Evolutionary conservation across 257 asterid genomes (phyloP).

Genomic region (Petrea volubilis): DNA sequence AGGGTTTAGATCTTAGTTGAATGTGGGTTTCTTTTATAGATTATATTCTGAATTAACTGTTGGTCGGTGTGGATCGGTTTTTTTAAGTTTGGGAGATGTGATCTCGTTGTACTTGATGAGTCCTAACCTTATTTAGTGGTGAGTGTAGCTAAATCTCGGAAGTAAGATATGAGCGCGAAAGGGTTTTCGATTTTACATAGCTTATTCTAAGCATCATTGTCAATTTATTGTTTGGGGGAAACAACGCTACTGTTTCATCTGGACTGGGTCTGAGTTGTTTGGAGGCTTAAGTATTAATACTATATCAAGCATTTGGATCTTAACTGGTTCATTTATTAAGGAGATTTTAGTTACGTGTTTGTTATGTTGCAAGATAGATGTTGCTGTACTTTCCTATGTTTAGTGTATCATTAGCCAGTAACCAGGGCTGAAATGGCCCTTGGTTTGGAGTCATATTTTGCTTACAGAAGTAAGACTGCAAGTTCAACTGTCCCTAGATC

Average conservation of each 20-base stretch:
- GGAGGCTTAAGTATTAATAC: background rate
- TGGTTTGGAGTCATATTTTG: background rate
- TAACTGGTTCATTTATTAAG: background rate
- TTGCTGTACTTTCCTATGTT: background rate
- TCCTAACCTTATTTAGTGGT: background rate
- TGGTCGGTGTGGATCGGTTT: background rate
- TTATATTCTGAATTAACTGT: background rate
- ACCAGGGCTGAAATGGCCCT: background rate
- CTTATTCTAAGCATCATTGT: background rate
- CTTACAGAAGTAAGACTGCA: background rate
- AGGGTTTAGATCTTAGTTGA: constrained; percentile 19
- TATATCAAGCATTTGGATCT: background rate
- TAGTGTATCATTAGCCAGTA: background rate
- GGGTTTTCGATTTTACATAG: background rate
- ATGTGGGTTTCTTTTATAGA: background rate
- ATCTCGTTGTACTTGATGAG: constrained; percentile 6
- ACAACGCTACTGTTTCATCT: background rate
- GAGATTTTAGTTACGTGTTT: background rate
- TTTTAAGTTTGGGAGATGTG: background rate
- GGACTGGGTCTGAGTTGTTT: background rate
- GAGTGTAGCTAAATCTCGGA: background rate
- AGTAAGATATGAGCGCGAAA: background rate
- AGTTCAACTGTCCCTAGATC: background rate
- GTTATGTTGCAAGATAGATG: background rate
- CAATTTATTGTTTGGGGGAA: background rate